These are phyloP conservation scores for Aureobasidium vineae DNA, from an alignment of 2,329 filamentous ascomycete genomes.

Conservation along the genomic window DNA sequence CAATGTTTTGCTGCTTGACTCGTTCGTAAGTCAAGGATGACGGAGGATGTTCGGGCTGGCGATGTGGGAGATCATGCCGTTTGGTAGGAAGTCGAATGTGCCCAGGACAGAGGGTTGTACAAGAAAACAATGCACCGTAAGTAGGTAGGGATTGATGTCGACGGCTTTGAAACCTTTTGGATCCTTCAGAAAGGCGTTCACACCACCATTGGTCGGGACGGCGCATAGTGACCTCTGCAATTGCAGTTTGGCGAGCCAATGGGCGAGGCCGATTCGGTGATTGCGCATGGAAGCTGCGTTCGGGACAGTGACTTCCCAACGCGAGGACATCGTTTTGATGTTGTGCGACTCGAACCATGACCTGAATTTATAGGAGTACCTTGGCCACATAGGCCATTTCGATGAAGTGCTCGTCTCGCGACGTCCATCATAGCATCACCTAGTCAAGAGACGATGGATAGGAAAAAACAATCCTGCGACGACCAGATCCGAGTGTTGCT, in stretches of 20 bases:
- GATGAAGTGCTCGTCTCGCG: background rate
- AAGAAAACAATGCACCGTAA: background rate
- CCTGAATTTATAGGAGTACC: background rate
- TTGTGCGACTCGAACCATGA: background rate
- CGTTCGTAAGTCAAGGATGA: background rate
- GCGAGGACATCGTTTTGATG: background rate
- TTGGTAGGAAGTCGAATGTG: background rate
- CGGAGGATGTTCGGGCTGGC: background rate
- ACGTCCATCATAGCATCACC: background rate
- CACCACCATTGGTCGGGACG: conserved; percentile 2
- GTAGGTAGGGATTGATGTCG: conserved; percentile 1
- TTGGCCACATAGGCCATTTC: background rate
- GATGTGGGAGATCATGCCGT: background rate
- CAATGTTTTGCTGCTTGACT: background rate
- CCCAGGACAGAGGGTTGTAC: background rate
- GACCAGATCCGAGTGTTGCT: background rate
- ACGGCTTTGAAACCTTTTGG: background rate
- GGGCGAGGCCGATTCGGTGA: background rate
- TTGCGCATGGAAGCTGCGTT: conserved; percentile 11
- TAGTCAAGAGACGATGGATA: background rate
- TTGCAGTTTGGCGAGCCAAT: conserved; percentile 13
- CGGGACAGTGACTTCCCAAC: conserved; percentile 2
- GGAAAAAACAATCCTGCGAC: background rate
- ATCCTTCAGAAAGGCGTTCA: background rate
- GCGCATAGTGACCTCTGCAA: conserved; percentile 2